A percentile compares a stretch with the other conserved stretches of the same genome.
These are phyloP conservation scores for Fusarium mexicanum DNA, from an alignment of 2,329 filamentous ascomycete genomes.

Conservation along the genomic window DNA sequence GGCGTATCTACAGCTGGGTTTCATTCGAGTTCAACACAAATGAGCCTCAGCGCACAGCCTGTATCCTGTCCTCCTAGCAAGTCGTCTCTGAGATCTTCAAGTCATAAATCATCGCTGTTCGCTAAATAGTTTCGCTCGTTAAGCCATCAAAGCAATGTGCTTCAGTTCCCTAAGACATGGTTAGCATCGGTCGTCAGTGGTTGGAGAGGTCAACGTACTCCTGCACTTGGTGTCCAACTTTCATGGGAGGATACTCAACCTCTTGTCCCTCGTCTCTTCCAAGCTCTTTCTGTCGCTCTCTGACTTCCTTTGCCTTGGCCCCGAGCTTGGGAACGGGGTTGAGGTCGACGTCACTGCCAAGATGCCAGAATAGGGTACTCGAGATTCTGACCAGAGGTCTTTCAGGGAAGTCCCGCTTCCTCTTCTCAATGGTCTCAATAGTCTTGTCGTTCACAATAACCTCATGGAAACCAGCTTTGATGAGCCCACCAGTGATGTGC, in stretches of 20 bases:
- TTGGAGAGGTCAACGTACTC: conserved; percentile 53
- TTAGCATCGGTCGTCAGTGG: background rate
- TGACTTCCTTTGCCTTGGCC: conserved; percentile 55
- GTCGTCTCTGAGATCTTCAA: background rate
- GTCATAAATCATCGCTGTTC: conserved; percentile 5
- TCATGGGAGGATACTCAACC: conserved; percentile 60
- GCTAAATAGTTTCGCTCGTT: background rate
- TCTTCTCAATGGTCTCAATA: conserved; percentile 55
- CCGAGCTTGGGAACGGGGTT: conserved; percentile 60
- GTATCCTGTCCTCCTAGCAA: background rate
- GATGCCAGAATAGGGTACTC: conserved; percentile 70
- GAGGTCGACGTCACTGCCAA: conserved; percentile 66
- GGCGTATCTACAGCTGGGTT: background rate
- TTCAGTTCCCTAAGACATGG: conserved; percentile 57
- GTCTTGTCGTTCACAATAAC: conserved; percentile 67
- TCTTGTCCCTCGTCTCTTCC: conserved; percentile 65
- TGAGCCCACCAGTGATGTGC: conserved; percentile 67
- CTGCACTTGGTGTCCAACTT: conserved; percentile 68
- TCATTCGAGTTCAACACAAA: background rate
- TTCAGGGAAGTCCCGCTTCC: conserved; percentile 54
- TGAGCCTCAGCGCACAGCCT: background rate
- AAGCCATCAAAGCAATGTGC: conserved; percentile 63
- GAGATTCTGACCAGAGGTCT: conserved; percentile 66
- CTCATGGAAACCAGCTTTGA: conserved; percentile 71
- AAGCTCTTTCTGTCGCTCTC: conserved; percentile 57